phyloP scores from a whole-genome alignment of 2,329 filamentous ascomycete species.

The Lachnum nothofagi region DNA sequence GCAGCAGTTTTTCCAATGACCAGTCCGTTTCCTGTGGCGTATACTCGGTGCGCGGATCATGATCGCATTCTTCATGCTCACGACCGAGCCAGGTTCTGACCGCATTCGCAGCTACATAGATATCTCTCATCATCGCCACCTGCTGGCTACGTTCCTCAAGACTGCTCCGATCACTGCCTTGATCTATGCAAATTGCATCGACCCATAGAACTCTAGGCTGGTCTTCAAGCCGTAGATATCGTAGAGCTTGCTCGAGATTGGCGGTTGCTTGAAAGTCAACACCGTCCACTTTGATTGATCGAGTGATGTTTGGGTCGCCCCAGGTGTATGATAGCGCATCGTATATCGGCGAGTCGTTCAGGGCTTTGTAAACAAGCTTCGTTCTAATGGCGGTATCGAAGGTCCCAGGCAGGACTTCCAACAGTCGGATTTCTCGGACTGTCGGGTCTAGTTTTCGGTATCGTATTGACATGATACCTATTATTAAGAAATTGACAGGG shows the following conservation, averaged over 20 bases:
- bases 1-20: no score
- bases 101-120: background rate
- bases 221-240: background rate
- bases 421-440: background rate
- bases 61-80: no score
- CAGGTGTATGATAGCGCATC: background rate
- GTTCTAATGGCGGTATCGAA: background rate
- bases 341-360: background rate
- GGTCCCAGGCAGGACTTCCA: background rate
- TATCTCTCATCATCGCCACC: slow-evolving; percentile 1
- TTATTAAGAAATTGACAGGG: no score
- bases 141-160: background rate
- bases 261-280: no score
- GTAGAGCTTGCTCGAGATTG: background rate
- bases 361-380: background rate
- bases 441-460: no score
- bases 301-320: background rate
- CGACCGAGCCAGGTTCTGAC: background rate
- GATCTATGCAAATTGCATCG: no score
- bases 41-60: no score
- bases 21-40: no score
- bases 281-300: background rate
- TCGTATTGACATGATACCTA: no score
- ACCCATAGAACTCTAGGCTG: background rate
- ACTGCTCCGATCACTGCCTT: slow-evolving; percentile 3